These are phyloP conservation scores for Corchorus capsularis DNA, from an alignment of 345 rosid genomes.

Conservation along the genomic window DNA sequence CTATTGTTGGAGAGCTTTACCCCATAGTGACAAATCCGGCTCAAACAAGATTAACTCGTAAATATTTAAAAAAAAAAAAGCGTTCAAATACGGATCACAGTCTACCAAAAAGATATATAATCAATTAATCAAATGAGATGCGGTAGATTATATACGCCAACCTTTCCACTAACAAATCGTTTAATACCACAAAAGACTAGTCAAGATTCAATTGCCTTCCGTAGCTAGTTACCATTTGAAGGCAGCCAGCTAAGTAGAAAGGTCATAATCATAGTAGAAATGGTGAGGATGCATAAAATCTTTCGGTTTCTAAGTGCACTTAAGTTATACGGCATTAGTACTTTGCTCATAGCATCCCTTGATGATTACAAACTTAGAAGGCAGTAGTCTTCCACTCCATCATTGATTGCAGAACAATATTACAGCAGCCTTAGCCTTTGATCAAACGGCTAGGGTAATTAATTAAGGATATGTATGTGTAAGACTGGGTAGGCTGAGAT, in stretches of 20 bases:
- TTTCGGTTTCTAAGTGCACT: not conserved
- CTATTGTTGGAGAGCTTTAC: no score
- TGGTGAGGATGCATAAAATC: not conserved
- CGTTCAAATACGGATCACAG: no score
- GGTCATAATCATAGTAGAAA: constrained; percentile 10
- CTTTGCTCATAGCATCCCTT: not conserved
- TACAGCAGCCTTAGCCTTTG: not conserved
- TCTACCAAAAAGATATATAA: no score
- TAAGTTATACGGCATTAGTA: constrained; percentile 27
- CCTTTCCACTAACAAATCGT: no score
- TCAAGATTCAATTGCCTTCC: not conserved
- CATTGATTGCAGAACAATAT: not conserved
- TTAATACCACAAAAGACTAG: not conserved
- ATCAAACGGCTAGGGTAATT: not conserved
- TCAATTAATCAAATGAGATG: no score
- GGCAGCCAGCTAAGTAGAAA: not conserved
- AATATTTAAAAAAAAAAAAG: no score
- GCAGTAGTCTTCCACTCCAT: not conserved
- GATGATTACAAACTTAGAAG: not conserved
- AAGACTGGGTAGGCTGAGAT: not conserved
- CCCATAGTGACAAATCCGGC: no score
- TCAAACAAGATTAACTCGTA: no score
- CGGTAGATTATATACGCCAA: no score
- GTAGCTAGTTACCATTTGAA: not conserved
- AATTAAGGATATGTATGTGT: not conserved